Evolutionary conservation across 2,329 filamentous ascomycete species (phyloP).

Genomic region (Ophiostoma tasmaniense): DNA sequence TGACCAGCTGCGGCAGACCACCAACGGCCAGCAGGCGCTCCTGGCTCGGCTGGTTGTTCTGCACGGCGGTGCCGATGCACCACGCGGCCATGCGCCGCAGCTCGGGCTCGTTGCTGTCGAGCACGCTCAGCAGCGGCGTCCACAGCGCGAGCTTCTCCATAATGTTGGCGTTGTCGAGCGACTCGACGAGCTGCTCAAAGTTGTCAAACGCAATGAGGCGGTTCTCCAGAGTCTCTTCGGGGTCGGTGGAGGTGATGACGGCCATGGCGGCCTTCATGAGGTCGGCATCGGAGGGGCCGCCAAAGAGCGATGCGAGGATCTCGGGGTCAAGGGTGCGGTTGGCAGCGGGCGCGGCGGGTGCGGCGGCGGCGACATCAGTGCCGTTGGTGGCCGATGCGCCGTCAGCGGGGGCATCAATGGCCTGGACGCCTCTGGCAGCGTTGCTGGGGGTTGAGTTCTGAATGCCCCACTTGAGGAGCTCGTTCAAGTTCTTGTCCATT

Average conservation of each 20-base stretch:
- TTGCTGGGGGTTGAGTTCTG: conserved; percentile 21
- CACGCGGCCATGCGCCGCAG: conserved; percentile 82
- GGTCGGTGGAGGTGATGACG: conserved; percentile 46
- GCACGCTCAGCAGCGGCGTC: conserved; percentile 64
- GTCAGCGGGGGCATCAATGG: too few species aligned
- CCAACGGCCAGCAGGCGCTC: conserved; percentile 57
- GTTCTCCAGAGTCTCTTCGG: conserved; percentile 57
- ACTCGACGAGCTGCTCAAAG: conserved; percentile 85
- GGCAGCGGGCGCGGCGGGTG: conserved; percentile 17
- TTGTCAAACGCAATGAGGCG: conserved; percentile 86
- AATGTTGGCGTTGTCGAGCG: conserved; percentile 95
- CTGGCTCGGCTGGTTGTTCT: conserved; percentile 86
- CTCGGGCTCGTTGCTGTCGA: conserved; percentile 61
- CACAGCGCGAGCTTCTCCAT: conserved; percentile 71
- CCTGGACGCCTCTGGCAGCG: background rate
- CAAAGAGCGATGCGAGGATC: conserved; percentile 64
- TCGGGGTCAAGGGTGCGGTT: conserved; percentile 53
- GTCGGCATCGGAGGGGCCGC: conserved; percentile 81
- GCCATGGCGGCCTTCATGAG: conserved; percentile 82
- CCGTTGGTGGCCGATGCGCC: conserved; percentile 4
- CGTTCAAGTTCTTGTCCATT: conserved; percentile 30
- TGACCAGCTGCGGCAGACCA: conserved; percentile 61
- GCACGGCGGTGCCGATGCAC: conserved; percentile 89
- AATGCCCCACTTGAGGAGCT: conserved; percentile 33
- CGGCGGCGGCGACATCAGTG: conserved; percentile 19